Percentiles rank a stretch among this genome's conserved stretches.
phyloP scores from a whole-genome alignment of 179 eudicot genomes.

The Silene noctiflora region DNA sequence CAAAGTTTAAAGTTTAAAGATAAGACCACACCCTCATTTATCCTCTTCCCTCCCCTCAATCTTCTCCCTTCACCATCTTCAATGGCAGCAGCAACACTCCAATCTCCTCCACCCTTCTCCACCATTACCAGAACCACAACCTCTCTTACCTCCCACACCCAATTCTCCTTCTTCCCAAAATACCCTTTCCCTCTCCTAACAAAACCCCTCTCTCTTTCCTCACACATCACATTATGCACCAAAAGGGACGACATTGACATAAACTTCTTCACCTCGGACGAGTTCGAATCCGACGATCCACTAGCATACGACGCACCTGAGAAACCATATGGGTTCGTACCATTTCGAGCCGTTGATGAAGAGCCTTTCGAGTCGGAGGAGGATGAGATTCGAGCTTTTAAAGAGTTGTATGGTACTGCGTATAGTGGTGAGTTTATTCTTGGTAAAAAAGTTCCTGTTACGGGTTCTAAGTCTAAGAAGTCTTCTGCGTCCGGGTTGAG shows the following conservation, averaged over 20 bases:
- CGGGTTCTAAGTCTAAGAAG: slow-evolving; percentile 68
- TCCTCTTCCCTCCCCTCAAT: neutral
- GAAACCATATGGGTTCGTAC: slow-evolving; percentile 55
- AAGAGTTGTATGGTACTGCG: slow-evolving; percentile 80
- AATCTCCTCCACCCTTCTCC: neutral
- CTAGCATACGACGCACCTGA: slow-evolving; percentile 54
- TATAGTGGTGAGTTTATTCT: slow-evolving; percentile 59
- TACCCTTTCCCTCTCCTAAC: slow-evolving; percentile 16
- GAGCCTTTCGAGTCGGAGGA: slow-evolving; percentile 65
- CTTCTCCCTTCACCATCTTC: neutral
- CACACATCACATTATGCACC: slow-evolving; percentile 11
- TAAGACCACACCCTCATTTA: neutral
- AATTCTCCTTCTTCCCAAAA: slow-evolving; percentile 6
- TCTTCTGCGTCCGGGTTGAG: slow-evolving; percentile 47
- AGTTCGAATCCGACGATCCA: slow-evolving; percentile 44
- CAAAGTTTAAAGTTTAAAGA: neutral
- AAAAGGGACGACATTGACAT: slow-evolving; percentile 34
- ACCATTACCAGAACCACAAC: neutral
- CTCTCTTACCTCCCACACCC: neutral
- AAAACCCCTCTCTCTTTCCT: neutral
- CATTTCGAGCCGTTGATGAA: slow-evolving; percentile 64
- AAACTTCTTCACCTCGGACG: slow-evolving; percentile 33
- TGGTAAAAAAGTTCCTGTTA: slow-evolving; percentile 62
- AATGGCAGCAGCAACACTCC: neutral
- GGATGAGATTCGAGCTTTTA: slow-evolving; percentile 58